Evolutionary conservation across 129 eudicot species (phyloP).

Genomic region (Flaveria bidentis): DNA sequence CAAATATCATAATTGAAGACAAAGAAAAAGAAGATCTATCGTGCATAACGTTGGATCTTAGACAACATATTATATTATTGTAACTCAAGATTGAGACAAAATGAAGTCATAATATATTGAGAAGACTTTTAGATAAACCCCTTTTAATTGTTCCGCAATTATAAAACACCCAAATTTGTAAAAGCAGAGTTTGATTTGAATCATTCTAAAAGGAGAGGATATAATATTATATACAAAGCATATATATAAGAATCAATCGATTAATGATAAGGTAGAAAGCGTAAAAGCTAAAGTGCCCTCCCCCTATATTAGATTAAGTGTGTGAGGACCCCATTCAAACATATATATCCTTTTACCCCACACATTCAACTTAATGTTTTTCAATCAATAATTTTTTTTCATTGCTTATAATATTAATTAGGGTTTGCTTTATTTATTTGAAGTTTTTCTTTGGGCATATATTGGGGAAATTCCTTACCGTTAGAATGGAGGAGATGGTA

Average conservation of each 20-base stretch:
- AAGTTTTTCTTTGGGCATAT: no score
- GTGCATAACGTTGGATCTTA: not conserved
- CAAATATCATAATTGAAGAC: not conserved
- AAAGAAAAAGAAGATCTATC: not conserved
- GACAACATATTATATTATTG: not conserved
- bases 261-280: slow-evolving; percentile 41
- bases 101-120: slow-evolving; percentile 8
- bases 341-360: slow-evolving; percentile 39
- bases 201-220: slow-evolving; percentile 38
- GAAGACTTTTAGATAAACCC: slow-evolving; percentile 53
- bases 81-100: slow-evolving; percentile 11
- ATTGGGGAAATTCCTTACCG: no score
- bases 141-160: slow-evolving; percentile 44
- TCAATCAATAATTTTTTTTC: not conserved
- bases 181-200: slow-evolving; percentile 53
- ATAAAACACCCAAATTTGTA: slow-evolving; percentile 77
- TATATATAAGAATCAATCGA: slow-evolving; percentile 18
- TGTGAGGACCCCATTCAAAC: slow-evolving; percentile 26
- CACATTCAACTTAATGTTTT: slow-evolving; percentile 31
- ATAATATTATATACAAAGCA: slow-evolving; percentile 25
- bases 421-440: no score
- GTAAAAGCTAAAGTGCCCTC: slow-evolving; percentile 42
- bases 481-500: no score
- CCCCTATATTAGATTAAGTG: slow-evolving; percentile 6
- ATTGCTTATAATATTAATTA: not conserved